Evolutionary conservation across 306 rosid genomes (phyloP).

Genomic region (Sesbania bispinosa): DNA sequence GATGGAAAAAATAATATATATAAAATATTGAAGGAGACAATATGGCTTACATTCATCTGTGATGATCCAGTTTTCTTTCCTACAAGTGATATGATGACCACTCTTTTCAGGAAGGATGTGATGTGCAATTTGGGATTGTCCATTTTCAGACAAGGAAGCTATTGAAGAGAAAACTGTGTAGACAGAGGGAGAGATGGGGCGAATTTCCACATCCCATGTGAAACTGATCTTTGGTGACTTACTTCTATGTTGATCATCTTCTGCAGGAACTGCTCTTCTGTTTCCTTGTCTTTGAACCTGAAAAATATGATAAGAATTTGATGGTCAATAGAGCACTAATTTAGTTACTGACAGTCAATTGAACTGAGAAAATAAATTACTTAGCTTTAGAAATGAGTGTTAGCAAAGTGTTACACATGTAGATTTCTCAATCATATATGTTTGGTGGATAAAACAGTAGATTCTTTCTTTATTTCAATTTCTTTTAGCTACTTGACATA

Average conservation of each 20-base stretch:
- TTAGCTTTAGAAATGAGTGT: background rate
- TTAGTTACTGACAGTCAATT: no score
- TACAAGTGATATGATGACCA: constrained; percentile 23
- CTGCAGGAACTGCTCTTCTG: constrained; percentile 26
- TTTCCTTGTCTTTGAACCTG: constrained; percentile 35
- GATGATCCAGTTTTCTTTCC: constrained; percentile 72
- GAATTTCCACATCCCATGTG: constrained; percentile 57
- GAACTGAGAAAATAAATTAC: no score
- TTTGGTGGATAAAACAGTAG: no score
- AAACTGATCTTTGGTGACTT: constrained; percentile 37
- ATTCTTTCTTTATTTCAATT: no score
- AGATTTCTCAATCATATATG: no score
- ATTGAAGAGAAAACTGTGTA: background rate
- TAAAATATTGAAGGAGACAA: background rate
- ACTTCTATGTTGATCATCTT: background rate
- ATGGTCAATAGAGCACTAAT: no score
- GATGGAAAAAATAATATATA: no score
- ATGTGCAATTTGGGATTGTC: constrained; percentile 13
- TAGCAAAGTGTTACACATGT: no score
- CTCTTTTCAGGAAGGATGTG: no score
- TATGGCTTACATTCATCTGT: constrained; percentile 65
- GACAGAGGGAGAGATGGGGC: constrained; percentile 48
- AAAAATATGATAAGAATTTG: constrained; percentile 40
- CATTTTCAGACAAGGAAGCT: constrained; percentile 35
- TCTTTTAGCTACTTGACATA: no score